These are phyloP conservation scores for Aspergillus kassunensis DNA, from an alignment of 495 filamentous ascomycete species.

Conservation along the genomic window DNA sequence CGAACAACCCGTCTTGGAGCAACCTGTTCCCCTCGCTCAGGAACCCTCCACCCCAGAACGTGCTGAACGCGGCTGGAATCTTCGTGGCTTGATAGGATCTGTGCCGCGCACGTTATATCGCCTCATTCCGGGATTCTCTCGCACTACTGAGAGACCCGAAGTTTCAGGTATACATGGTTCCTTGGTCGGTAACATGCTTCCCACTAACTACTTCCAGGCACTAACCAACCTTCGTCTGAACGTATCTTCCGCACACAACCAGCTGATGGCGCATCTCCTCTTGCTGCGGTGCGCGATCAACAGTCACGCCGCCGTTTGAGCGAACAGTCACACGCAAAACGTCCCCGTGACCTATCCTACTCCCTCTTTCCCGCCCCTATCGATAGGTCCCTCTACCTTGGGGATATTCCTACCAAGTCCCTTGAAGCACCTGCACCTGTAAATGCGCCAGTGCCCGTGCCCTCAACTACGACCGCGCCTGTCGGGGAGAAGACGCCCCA, in stretches of 20 bases:
- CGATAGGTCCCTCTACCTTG: constrained; percentile 20
- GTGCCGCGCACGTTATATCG: constrained; percentile 26
- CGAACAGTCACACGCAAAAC: constrained; percentile 14
- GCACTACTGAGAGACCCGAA: constrained; percentile 14
- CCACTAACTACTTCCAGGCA: constrained; percentile 9
- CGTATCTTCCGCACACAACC: constrained; percentile 12
- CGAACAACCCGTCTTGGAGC: constrained; percentile 1
- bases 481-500: not conserved
- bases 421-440: not conserved
- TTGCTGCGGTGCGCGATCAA: not conserved
- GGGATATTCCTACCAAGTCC: constrained; percentile 14
- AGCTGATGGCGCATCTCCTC: not conserved
- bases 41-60: constrained; percentile 20
- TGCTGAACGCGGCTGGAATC: constrained; percentile 19
- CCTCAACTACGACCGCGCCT: not conserved
- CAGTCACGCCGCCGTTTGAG: constrained; percentile 14
- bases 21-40: constrained; percentile 1
- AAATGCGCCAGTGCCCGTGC: not conserved
- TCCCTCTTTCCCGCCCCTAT: constrained; percentile 23
- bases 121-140: constrained; percentile 18
- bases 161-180: constrained; percentile 3
- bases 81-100: constrained; percentile 23
- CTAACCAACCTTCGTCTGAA: constrained; percentile 17
- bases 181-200: not conserved
- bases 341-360: constrained; percentile 18